phyloP scores from a whole-genome alignment of 2,329 filamentous ascomycete species.

The Ophiostoma sp. region DNA sequence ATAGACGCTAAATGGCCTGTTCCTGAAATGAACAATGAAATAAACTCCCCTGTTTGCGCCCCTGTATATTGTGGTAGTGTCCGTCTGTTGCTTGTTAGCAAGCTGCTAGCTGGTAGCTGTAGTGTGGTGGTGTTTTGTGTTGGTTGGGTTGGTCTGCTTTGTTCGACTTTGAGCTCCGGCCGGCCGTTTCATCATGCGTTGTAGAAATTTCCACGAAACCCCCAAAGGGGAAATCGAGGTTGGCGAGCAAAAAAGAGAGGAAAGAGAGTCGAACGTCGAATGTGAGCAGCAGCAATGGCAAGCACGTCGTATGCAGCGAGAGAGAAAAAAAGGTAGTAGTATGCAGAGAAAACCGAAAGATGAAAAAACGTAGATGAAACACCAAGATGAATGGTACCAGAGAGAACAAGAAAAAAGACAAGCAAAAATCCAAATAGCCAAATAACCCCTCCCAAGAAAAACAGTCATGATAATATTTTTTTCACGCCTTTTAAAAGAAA shows the following conservation, averaged over 20 bases:
- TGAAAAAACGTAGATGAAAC: not conserved
- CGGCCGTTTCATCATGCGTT: constrained; percentile 18
- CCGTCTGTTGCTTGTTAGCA: not conserved
- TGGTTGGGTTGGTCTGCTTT: not conserved
- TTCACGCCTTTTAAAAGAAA: constrained; percentile 19
- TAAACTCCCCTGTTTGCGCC: not conserved
- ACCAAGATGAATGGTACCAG: not conserved
- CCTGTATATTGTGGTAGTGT: constrained; percentile 6
- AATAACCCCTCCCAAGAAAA: constrained; percentile 4
- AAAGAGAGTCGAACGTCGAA: not conserved
- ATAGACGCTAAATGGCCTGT: constrained; percentile 1
- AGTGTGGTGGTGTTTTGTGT: not conserved
- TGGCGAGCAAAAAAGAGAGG: not conserved
- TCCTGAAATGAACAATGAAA: constrained; percentile 2
- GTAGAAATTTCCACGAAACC: not conserved
- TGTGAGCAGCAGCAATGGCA: not conserved
- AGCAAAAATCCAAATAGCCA: constrained; percentile 1
- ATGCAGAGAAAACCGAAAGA: constrained; percentile 7
- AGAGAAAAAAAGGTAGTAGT: constrained; percentile 4
- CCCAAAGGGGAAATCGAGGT: not conserved
- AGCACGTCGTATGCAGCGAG: constrained; percentile 9
- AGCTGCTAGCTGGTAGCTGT: not conserved
- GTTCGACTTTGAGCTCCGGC: not conserved
- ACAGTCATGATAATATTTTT: constrained; percentile 19
- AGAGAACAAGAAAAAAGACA: constrained; percentile 8